These are phyloP conservation scores for Boletus insuetus DNA, from an alignment of 768 basidiomycete species.

Conservation along the genomic window DNA sequence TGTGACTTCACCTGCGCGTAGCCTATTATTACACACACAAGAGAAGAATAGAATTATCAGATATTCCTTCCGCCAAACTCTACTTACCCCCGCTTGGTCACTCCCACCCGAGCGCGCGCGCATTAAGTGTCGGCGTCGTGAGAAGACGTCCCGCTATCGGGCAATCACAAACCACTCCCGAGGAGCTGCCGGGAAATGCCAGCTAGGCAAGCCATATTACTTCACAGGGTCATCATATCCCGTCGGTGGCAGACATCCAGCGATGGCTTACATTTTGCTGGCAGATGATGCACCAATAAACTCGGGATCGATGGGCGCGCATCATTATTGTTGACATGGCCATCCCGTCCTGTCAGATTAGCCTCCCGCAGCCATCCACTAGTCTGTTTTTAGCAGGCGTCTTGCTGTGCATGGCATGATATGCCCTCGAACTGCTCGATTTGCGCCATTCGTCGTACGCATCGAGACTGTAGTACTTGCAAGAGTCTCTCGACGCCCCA, in stretches of 20 bases:
- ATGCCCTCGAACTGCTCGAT: conserved; percentile 11
- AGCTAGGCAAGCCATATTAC: conserved; percentile 22
- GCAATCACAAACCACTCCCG: conserved; percentile 10
- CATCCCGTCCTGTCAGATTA: conserved; percentile 19
- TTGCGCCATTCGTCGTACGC: neutral
- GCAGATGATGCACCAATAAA: conserved; percentile 26
- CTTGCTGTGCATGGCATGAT: conserved; percentile 7
- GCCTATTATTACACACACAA: conserved; percentile 18
- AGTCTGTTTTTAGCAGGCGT: conserved; percentile 13
- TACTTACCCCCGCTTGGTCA: conserved; percentile 9
- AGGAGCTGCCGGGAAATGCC: conserved; percentile 20
- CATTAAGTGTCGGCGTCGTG: conserved; percentile 6
- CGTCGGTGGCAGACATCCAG: conserved; percentile 17
- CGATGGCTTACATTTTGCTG: conserved; percentile 10
- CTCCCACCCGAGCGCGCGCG: neutral
- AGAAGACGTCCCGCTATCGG: conserved; percentile 9
- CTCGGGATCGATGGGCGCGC: conserved; percentile 15
- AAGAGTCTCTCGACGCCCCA: neutral
- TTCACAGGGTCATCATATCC: conserved; percentile 16
- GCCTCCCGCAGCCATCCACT: conserved; percentile 15
- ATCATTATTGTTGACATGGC: neutral
- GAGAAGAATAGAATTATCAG: conserved; percentile 8
- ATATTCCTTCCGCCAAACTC: conserved; percentile 7
- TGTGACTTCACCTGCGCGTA: conserved; percentile 28
- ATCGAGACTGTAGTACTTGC: neutral